A percentile compares a stretch with the other conserved stretches of the same genome.
phyloP scores from a whole-genome alignment of 2,329 filamentous ascomycete species.

The Spiromastix sp. region DNA sequence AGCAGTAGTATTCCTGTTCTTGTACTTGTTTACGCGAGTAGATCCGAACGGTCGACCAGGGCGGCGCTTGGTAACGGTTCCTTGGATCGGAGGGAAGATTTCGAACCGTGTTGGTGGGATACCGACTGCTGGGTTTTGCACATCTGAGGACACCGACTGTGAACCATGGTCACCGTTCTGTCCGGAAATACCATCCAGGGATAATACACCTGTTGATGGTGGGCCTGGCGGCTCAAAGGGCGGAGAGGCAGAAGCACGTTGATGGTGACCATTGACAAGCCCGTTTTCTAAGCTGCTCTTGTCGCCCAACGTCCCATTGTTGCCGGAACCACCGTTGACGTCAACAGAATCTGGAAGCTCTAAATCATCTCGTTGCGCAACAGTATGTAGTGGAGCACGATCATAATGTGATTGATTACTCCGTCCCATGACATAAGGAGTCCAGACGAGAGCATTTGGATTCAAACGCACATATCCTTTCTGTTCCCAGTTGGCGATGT shows the following conservation, averaged over 20 bases:
- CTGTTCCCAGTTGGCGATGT: constrained; percentile 77
- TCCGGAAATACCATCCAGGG: constrained; percentile 10
- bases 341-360: constrained; percentile 24
- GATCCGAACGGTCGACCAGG: constrained; percentile 27
- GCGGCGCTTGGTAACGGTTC: constrained; percentile 24
- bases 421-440: constrained; percentile 91
- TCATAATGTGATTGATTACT: constrained; percentile 75
- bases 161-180: constrained; percentile 19
- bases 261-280: constrained; percentile 4
- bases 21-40: constrained; percentile 16
- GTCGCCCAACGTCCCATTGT: constrained; percentile 8
- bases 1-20: constrained; percentile 13
- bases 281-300: constrained; percentile 1
- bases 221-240: constrained; percentile 10
- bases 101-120: constrained; percentile 34
- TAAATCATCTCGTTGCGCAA: constrained; percentile 76
- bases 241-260: constrained; percentile 3
- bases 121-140: constrained; percentile 21
- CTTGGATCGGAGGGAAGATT: constrained; percentile 32
- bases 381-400: constrained; percentile 70
- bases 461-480: constrained; percentile 84
- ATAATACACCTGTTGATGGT: constrained; percentile 23
- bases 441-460: constrained; percentile 76
- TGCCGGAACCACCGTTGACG: constrained; percentile 11
- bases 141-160: constrained; percentile 8